Conservation (phyloP, 208 protist genomes). For the Zelonia costaricensis region DNA sequence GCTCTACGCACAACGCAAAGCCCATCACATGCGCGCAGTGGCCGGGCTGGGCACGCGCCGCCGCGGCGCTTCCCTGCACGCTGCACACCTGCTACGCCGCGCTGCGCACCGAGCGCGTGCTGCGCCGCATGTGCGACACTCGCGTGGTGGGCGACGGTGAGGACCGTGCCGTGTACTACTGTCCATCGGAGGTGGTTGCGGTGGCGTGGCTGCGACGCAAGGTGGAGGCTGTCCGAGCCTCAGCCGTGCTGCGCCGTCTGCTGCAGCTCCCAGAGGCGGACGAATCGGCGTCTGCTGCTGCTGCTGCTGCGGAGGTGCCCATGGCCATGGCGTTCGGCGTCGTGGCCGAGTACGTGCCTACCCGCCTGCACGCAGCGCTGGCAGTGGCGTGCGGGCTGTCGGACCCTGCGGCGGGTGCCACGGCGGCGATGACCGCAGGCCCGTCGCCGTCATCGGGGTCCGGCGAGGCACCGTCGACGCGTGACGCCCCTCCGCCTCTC, state of each 20-base stretch:
- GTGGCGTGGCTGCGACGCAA: conserved; percentile 47
- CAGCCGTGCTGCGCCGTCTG: conserved; percentile 30
- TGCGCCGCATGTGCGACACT: conserved; percentile 54
- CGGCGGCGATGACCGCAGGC: neutral
- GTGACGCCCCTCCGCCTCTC: neutral
- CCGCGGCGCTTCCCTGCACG: conserved; percentile 26
- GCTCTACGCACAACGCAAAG: too few relatives aligned
- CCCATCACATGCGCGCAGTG: too few relatives aligned
- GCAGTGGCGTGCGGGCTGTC: conserved; percentile 36
- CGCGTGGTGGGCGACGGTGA: conserved; percentile 24
- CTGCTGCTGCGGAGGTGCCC: conserved; percentile 31
- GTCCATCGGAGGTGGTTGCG: conserved; percentile 49
- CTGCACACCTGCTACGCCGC: conserved; percentile 23
- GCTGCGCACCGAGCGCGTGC: conserved; percentile 40
- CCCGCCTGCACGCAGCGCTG: conserved; percentile 31
- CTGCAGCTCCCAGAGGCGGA: conserved; percentile 32
- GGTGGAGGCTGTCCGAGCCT: conserved; percentile 31
- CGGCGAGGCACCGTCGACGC: too few relatives aligned
- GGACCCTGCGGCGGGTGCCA: neutral
- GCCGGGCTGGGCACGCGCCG: conserved; percentile 46
- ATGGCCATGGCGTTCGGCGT: conserved; percentile 43
- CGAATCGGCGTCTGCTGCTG: neutral
- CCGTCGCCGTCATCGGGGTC: conserved; percentile 8
- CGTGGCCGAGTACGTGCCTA: conserved; percentile 70
- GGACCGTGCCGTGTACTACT: conserved; percentile 35